Evolutionary conservation across 202 grass and related monocot genomes (phyloP).

Genomic region (Zoysia matrella): DNA sequence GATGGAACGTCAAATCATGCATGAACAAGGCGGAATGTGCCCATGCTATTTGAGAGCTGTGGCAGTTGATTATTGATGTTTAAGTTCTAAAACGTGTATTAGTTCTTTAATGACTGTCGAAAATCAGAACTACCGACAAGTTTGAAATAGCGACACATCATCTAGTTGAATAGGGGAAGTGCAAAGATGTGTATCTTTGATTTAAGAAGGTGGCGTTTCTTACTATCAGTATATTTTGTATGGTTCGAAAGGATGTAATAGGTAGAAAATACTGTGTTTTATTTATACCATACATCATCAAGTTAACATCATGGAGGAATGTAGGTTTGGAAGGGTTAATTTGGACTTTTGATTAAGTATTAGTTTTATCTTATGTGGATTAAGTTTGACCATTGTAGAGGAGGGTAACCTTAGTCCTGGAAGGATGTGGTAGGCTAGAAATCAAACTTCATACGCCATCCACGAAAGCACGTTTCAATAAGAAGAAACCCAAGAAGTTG

Average conservation of each 20-base stretch:
- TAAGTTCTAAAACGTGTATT: not conserved
- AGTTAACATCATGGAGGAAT: conserved; percentile 4
- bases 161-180: not conserved
- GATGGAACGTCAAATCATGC: conserved; percentile 2
- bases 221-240: not conserved
- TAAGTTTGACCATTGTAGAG: conserved; percentile 11
- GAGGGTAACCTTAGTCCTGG: not conserved
- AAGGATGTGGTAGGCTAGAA: conserved; percentile 28
- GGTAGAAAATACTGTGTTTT: not conserved
- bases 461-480: not conserved
- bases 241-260: not conserved
- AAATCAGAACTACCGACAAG: not conserved
- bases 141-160: not conserved
- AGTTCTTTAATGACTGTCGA: not conserved
- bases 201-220: conserved; percentile 1
- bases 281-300: not conserved
- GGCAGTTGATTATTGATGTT: not conserved
- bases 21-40: conserved; percentile 1
- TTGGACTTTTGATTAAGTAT: conserved; percentile 34
- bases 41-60: not conserved
- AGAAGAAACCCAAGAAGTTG: not conserved
- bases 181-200: not conserved
- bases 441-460: not conserved
- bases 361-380: conserved; percentile 18
- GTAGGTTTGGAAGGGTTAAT: conserved; percentile 16